Base-by-base conservation (phyloP, 2,329 filamentous ascomycete genomes). In the Botrytis pseudocinerea region DNA sequence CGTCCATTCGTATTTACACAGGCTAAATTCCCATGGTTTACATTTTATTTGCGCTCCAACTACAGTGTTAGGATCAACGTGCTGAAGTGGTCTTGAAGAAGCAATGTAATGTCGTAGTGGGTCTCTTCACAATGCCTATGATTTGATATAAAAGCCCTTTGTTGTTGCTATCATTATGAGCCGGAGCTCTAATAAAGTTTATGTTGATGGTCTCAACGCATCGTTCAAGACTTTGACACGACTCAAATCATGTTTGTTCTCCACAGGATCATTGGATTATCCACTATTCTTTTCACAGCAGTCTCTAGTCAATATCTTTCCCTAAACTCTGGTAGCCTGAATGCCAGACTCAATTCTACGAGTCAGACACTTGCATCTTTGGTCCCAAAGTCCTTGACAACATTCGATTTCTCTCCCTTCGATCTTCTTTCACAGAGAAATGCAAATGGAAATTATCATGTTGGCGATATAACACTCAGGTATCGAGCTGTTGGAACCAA, bases 341-440 rank as follows among this genome's bases (percentile, higher is more conserved):
- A 84, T 48, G 79, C 82, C 38, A 81, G 82, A 71, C 78, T 87
- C 4, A 85, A 82, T 61, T 79, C 80, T 7, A 82, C 85, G 32
- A 82, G 85, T 4, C 85, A 87, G 65, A 83, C 87, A 1, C 82
- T 88, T 2, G 84, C 81, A 14, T 88, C 87, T 0, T 78, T 88
- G 20, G 82, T 79, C 16, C 82, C 86, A 7, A 76, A 80, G 0
- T 51, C 66, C 2, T 80, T 80, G 0, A 78, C 80, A 4, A 74
- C 80, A 0, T 89, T 89, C 74, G 86, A 90, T 78, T 90, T 89
- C 75, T 82, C 88, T 2, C 87, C 88, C 0, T 86, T 82, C 12
- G 87, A 89, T 76, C 80, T 85, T 62, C 82, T 89, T 5, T 73
- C 82, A 0, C 80, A 81, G 25, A 83, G 88, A 12, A 83, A 85